A percentile compares a stretch with the other conserved stretches of the same genome.
These are phyloP conservation scores for Aspergillus incahuasiensis DNA, from an alignment of 495 filamentous ascomycete genomes.

Conservation along the genomic window DNA sequence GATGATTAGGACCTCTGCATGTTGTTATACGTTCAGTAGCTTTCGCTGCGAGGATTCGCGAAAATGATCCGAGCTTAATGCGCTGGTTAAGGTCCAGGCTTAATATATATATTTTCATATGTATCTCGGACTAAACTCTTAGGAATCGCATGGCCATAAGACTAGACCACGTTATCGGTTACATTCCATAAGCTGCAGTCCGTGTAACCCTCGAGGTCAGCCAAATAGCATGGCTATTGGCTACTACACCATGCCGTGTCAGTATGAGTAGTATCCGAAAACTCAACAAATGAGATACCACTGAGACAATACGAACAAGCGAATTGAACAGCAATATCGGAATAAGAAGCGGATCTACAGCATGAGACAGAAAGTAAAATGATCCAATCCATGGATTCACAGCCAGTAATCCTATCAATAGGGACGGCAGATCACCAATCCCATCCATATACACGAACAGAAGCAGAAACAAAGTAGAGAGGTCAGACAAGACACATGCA, in stretches of 20 bases:
- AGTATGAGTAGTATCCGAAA: not conserved
- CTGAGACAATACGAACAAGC: not conserved
- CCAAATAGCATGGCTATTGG: too few species aligned
- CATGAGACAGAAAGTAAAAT: slow-evolving; percentile 39
- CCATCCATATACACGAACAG: slow-evolving; percentile 40
- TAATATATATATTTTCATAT: too few species aligned
- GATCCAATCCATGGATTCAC: slow-evolving; percentile 42
- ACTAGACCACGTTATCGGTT: too few species aligned
- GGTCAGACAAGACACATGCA: slow-evolving; percentile 26
- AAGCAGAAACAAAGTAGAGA: slow-evolving; percentile 28
- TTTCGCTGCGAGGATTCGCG: too few species aligned
- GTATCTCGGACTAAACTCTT: too few species aligned
- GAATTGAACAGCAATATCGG: not conserved
- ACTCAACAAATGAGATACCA: not conserved
- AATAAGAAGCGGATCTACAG: slow-evolving; percentile 29
- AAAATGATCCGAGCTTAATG: too few species aligned
- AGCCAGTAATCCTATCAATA: slow-evolving; percentile 33
- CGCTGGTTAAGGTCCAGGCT: too few species aligned
- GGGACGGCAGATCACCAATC: slow-evolving; percentile 34
- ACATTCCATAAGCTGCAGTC: too few species aligned
- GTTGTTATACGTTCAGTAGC: too few species aligned
- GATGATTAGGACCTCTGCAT: too few species aligned
- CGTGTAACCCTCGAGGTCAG: too few species aligned
- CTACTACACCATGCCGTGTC: not conserved
- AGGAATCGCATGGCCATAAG: too few species aligned